These are phyloP conservation scores for Poa annua DNA, from an alignment of 176 grass and related monocot genomes.

Conservation along the genomic window DNA sequence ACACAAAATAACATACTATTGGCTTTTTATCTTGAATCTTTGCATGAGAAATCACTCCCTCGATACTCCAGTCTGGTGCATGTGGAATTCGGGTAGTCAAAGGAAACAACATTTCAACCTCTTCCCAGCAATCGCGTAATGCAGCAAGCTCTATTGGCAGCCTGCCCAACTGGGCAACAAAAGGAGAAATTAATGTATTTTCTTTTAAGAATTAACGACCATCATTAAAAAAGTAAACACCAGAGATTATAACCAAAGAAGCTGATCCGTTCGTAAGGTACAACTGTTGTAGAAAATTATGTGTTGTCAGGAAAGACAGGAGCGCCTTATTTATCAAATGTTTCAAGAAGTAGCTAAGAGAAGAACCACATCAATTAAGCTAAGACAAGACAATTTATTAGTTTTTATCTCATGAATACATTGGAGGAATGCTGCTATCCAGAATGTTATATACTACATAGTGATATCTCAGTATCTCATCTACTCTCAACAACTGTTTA, in stretches of 20 bases:
- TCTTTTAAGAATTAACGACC: neutral
- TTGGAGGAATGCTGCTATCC: slow-evolving; percentile 6
- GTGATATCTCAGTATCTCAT: slow-evolving; percentile 6
- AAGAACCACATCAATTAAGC: neutral
- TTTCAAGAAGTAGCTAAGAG: neutral
- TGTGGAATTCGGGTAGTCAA: slow-evolving; percentile 45
- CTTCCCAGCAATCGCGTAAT: slow-evolving; percentile 30
- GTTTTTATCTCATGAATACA: neutral
- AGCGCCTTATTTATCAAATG: neutral
- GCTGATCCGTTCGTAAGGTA: neutral
- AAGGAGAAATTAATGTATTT: neutral
- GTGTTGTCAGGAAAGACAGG: neutral
- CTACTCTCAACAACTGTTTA: neutral
- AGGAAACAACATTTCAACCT: slow-evolving; percentile 54
- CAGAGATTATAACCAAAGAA: neutral
- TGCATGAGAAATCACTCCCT: slow-evolving; percentile 51
- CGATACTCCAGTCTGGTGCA: slow-evolving; percentile 44
- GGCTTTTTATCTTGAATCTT: slow-evolving; percentile 36
- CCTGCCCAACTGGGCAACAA: slow-evolving; percentile 32
- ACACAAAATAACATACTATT: slow-evolving; percentile 30
- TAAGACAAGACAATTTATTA: neutral
- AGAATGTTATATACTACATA: neutral
- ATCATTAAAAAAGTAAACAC: neutral
- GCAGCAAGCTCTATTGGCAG: slow-evolving; percentile 48
- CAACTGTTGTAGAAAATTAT: neutral